phyloP scores from a whole-genome alignment of 1,139 yeast genomes.

The Candida albicans region DNA sequence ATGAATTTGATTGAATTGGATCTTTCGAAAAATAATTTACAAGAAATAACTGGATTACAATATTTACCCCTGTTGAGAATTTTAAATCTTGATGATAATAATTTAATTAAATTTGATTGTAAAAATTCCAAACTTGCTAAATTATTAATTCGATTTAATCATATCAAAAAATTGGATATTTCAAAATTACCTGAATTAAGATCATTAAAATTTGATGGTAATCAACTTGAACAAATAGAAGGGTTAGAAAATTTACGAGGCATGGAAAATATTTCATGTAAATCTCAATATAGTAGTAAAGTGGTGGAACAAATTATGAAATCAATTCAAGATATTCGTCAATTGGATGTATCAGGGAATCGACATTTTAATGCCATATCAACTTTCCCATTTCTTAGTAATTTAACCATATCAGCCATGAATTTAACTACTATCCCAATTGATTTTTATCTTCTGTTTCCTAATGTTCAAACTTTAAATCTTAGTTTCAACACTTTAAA shows the following conservation, averaged over 20 bases:
- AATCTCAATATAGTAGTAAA: constrained; percentile 28
- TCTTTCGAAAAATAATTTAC: constrained; percentile 43
- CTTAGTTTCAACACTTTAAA: constrained; percentile 49
- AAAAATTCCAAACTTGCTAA: constrained; percentile 34
- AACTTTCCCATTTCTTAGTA: constrained; percentile 39
- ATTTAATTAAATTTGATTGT: constrained; percentile 26
- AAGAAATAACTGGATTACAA: constrained; percentile 35
- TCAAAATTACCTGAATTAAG: constrained; percentile 38
- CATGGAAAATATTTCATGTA: constrained; percentile 45
- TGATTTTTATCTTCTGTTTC: constrained; percentile 38
- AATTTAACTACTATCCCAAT: constrained; percentile 37
- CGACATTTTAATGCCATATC: constrained; percentile 8
- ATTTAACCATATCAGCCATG: constrained; percentile 47
- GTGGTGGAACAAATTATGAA: constrained; percentile 22
- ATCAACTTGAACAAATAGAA: constrained; percentile 25
- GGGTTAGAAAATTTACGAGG: constrained; percentile 33
- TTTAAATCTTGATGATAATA: constrained; percentile 47
- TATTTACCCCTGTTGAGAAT: constrained; percentile 34
- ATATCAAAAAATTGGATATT: constrained; percentile 32
- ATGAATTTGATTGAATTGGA: constrained; percentile 46
- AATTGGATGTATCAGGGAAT: constrained; percentile 45
- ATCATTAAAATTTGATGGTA: constrained; percentile 50
- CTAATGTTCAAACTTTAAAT: constrained; percentile 49
- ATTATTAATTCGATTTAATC: constrained; percentile 43
- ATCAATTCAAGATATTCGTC: constrained; percentile 22